Percentiles rank a stretch among this genome's conserved stretches.
phyloP scores from a whole-genome alignment of 176 grass and related monocot genomes.

The Oryza glumipatula region DNA sequence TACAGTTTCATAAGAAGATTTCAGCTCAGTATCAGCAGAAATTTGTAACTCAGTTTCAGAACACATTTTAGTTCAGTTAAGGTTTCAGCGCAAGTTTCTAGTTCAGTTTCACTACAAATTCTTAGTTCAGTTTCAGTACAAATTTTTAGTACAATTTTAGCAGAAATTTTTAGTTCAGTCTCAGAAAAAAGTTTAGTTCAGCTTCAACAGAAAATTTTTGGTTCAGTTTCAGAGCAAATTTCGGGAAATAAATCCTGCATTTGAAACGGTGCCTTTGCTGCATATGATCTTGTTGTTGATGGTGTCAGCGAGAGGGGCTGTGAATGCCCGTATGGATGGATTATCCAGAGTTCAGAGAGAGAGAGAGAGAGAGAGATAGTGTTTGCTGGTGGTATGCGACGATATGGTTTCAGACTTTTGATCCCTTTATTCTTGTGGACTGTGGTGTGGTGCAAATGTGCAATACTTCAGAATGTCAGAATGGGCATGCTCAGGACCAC shows the following conservation, averaged over 20 bases:
- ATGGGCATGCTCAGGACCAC: neutral
- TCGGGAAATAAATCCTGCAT: neutral
- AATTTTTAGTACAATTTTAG: neutral
- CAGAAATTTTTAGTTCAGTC: neutral
- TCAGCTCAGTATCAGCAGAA: no score
- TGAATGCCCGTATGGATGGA: neutral
- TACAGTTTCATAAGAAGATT: neutral
- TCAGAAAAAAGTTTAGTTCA: neutral
- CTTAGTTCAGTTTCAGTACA: neutral
- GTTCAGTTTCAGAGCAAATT: neutral
- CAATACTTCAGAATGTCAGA: neutral
- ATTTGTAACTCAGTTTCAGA: no score
- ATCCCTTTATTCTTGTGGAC: neutral
- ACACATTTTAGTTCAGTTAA: no score
- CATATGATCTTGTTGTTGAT: neutral
- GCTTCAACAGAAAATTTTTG: no score
- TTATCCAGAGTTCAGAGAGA: neutral
- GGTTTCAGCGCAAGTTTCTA: neutral
- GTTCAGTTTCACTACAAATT: neutral
- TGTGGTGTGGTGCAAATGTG: neutral
- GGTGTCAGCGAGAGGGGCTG: neutral
- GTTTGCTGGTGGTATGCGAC: neutral
- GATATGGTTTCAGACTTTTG: neutral
- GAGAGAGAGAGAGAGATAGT: neutral
- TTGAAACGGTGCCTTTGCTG: neutral